Percentiles rank a stretch among this genome's conserved stretches.
phyloP scores from a whole-genome alignment of 768 basidiomycete species.

The Tulasnella sp. region DNA sequence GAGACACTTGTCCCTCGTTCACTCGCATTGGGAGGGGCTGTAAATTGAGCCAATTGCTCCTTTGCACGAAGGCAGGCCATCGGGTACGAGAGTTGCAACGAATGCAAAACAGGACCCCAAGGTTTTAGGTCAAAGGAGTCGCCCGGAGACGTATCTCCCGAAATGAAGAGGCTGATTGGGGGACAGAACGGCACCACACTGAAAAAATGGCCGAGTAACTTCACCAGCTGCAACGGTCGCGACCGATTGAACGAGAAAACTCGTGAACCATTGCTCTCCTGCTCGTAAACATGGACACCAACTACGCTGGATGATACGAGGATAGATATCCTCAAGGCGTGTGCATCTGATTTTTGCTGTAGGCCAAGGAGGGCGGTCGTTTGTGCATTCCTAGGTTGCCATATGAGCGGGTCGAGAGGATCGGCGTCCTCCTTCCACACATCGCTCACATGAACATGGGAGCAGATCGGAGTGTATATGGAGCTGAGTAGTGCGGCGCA shows the following conservation, averaged over 20 bases:
- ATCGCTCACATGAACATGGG: neutral
- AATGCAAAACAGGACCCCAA: neutral
- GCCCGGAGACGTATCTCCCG: neutral
- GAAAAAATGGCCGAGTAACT: too few species aligned
- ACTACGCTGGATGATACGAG: accelerated
- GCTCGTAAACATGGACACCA: neutral
- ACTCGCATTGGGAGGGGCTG: neutral
- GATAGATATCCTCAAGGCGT: neutral
- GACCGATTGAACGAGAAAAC: too few species aligned
- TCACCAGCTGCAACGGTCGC: too few species aligned
- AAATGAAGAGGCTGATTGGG: too few species aligned
- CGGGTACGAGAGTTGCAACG: neutral
- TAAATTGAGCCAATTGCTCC: neutral
- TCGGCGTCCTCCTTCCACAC: too few species aligned
- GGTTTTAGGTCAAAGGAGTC: neutral
- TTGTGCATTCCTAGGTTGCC: neutral
- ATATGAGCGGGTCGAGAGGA: neutral
- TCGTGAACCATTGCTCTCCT: neutral
- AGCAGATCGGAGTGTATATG: neutral
- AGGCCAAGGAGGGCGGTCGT: neutral
- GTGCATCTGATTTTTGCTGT: neutral
- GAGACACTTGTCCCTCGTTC: neutral
- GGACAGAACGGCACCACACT: too few species aligned
- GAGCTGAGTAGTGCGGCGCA: neutral
- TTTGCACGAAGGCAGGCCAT: neutral